These are phyloP conservation scores for Pseudocercospora pini-densiflorae DNA, from an alignment of 2,329 filamentous ascomycete genomes.

Conservation along the genomic window DNA sequence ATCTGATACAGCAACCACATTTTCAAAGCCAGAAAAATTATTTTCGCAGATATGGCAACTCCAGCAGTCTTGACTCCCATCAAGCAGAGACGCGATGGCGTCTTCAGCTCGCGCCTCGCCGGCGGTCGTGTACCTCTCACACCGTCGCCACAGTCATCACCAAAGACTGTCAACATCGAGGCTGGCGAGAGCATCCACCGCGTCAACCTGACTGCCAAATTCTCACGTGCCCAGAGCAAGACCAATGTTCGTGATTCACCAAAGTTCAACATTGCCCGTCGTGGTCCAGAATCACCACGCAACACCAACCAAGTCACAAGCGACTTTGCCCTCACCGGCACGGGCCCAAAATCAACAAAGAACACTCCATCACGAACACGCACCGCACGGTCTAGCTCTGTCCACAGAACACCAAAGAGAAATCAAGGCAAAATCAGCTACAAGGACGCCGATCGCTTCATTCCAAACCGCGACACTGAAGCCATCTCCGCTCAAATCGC, in stretches of 20 bases:
- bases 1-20: slow-evolving; percentile 35
- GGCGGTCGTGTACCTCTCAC: slow-evolving; percentile 94
- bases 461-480: slow-evolving; percentile 90
- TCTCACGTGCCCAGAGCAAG: slow-evolving; percentile 72
- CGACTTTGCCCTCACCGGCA: slow-evolving; percentile 88
- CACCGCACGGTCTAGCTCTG: slow-evolving; percentile 47
- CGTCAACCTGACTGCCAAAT: slow-evolving; percentile 77
- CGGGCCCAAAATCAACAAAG: slow-evolving; percentile 61
- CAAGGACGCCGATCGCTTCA: slow-evolving; percentile 80
- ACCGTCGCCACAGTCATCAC: slow-evolving; percentile 77
- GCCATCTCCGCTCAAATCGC: slow-evolving; percentile 71
- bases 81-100: slow-evolving; percentile 84
- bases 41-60: slow-evolving; percentile 72
- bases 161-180: slow-evolving; percentile 61
- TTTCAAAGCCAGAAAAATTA: slow-evolving; percentile 25
- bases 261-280: slow-evolving; percentile 91
- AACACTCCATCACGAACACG: slow-evolving; percentile 48
- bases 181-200: slow-evolving; percentile 73
- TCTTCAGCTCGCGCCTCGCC: slow-evolving; percentile 91
- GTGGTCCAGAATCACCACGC: slow-evolving; percentile 70
- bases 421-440: slow-evolving; percentile 70
- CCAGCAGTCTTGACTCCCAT: slow-evolving; percentile 83
- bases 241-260: slow-evolving; percentile 79
- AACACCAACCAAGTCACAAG: slow-evolving; percentile 90
- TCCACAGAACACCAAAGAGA: slow-evolving; percentile 45